Percentiles rank a stretch among this genome's conserved stretches.
phyloP scores from a whole-genome alignment of 495 filamentous ascomycete species.

The Chaetomium cochliodes region DNA sequence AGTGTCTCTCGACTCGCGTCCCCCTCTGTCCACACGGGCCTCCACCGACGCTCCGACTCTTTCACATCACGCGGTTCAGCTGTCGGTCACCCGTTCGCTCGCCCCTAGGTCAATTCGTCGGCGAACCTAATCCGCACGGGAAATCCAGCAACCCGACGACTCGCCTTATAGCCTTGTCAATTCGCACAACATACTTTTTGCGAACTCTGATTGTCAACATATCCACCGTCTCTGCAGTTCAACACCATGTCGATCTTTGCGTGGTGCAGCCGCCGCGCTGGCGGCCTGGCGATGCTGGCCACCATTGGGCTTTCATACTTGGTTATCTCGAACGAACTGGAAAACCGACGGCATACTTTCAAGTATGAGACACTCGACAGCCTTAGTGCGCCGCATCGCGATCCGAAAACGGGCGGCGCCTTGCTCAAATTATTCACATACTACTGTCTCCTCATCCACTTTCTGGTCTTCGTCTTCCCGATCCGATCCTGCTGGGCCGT shows the following conservation, averaged over 20 bases:
- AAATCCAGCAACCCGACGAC: background rate
- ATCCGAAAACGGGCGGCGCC: constrained; percentile 36
- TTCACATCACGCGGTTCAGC: constrained; percentile 2
- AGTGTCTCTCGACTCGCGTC: constrained; percentile 28
- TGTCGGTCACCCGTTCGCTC: constrained; percentile 9
- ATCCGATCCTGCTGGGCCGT: constrained; percentile 54
- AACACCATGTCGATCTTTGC: constrained; percentile 47
- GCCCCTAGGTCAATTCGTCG: constrained; percentile 1
- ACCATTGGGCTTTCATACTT: constrained; percentile 46
- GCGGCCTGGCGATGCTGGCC: constrained; percentile 50
- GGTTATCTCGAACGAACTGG: constrained; percentile 47
- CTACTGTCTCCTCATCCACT: constrained; percentile 55
- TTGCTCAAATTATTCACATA: constrained; percentile 49
- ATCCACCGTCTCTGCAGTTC: background rate
- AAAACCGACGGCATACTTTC: constrained; percentile 45
- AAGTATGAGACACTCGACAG: constrained; percentile 46
- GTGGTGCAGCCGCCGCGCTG: constrained; percentile 50
- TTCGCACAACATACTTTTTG: background rate
- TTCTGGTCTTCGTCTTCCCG: constrained; percentile 54
- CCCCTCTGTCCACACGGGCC: constrained; percentile 24
- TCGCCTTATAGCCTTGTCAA: constrained; percentile 20
- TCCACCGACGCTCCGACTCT: constrained; percentile 8
- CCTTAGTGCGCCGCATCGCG: constrained; percentile 41
- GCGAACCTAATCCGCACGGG: background rate
- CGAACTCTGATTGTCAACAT: constrained; percentile 4